phyloP scores from a whole-genome alignment of 306 rosid species.

The Corylus americana region DNA sequence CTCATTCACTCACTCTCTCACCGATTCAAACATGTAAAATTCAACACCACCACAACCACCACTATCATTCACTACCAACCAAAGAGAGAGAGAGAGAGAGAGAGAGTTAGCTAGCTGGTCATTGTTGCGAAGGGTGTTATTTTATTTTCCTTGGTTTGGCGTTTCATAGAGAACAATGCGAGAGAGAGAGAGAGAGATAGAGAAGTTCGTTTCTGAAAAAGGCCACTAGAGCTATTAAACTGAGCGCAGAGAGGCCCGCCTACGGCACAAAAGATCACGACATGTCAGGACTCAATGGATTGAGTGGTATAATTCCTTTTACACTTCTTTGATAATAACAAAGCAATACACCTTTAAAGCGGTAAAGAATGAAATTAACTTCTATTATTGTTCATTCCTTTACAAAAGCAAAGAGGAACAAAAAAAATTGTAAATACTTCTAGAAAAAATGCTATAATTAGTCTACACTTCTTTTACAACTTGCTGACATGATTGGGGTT shows the following conservation, averaged over 20 bases:
- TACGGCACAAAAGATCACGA: no score
- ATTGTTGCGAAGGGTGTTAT: constrained; percentile 59
- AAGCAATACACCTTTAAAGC: no score
- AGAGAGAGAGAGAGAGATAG: constrained; percentile 19
- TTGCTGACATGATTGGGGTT: no score
- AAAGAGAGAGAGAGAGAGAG: constrained; percentile 22
- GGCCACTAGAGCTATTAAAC: background rate
- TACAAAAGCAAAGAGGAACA: no score
- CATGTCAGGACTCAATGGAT: no score
- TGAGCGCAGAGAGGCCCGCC: background rate
- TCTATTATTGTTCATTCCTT: no score
- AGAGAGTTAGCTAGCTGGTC: constrained; percentile 74
- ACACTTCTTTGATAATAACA: no score
- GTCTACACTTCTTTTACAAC: no score
- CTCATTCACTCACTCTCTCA: constrained; percentile 23
- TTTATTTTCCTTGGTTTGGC: constrained; percentile 51
- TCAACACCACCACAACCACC: constrained; percentile 38
- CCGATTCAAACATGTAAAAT: constrained; percentile 1
- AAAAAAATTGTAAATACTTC: no score
- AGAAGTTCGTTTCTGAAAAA: background rate
- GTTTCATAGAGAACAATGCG: constrained; percentile 35
- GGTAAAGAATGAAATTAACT: no score
- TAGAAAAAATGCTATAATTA: no score
- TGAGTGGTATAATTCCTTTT: no score
- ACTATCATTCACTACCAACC: constrained; percentile 54